A percentile compares a stretch with the other conserved stretches of the same genome.
phyloP scores from a whole-genome alignment of 163 green algal species.

The Trebouxia gelatinosa region DNA sequence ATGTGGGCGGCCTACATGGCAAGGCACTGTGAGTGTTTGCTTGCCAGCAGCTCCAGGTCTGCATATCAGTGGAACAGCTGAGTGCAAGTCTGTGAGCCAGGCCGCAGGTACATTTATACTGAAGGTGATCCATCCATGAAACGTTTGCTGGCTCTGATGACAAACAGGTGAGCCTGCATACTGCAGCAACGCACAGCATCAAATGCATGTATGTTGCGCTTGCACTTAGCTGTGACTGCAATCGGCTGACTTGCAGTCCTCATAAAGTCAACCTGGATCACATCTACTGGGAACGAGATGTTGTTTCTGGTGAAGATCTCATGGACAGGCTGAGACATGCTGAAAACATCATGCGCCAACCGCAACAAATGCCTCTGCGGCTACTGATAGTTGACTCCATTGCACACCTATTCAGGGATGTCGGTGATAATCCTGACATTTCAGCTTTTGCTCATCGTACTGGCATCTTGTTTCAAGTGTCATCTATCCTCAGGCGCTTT shows the following conservation, averaged over 20 bases:
- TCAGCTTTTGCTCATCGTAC: slow-evolving; percentile 43
- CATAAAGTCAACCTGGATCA: slow-evolving; percentile 26
- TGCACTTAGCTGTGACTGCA: too few relatives aligned
- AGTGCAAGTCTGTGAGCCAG: background rate
- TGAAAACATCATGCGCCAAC: slow-evolving; percentile 32
- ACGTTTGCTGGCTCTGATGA: slow-evolving; percentile 51
- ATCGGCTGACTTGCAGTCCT: background rate
- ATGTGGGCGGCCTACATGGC: slow-evolving; percentile 49
- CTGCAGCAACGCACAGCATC: background rate
- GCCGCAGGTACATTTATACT: slow-evolving; percentile 73
- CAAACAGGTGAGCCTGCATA: background rate
- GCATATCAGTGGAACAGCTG: background rate
- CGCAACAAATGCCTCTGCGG: slow-evolving; percentile 39
- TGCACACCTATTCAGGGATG: slow-evolving; percentile 59
- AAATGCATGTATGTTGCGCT: too few relatives aligned
- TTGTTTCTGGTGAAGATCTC: slow-evolving; percentile 44
- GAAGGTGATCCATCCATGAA: slow-evolving; percentile 65
- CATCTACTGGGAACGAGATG: slow-evolving; percentile 50
- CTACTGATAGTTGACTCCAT: slow-evolving; percentile 81
- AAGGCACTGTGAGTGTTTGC: slow-evolving; percentile 52
- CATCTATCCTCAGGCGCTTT: slow-evolving; percentile 48
- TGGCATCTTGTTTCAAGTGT: slow-evolving; percentile 55
- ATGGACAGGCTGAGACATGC: slow-evolving; percentile 41
- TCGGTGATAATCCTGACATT: slow-evolving; percentile 35
- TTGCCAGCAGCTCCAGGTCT: background rate